Conservation (phyloP, 768 basidiomycete species). For the Pluteus cervinus region DNA sequence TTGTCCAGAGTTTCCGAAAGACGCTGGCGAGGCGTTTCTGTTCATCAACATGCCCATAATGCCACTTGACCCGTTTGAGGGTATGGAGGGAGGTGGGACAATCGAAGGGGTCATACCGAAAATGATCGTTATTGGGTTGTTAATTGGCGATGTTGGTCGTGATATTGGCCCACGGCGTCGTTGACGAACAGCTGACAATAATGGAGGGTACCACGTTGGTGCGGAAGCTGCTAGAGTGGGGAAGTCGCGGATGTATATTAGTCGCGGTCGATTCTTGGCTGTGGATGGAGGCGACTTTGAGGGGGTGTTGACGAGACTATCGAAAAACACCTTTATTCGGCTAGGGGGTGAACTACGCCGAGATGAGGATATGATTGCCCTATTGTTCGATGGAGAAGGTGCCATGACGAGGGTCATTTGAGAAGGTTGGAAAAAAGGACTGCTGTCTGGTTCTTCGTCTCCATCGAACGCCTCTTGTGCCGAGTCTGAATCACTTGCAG, state of each 20-base stretch:
- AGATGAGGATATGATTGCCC: constrained; percentile 33
- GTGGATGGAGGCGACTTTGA: constrained; percentile 24
- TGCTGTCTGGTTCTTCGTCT: constrained; percentile 34
- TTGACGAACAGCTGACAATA: constrained; percentile 73
- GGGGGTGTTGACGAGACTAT: constrained; percentile 65
- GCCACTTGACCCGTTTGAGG: constrained; percentile 23
- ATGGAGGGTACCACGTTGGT: constrained; percentile 72
- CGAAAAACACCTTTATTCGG: constrained; percentile 68
- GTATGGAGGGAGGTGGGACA: constrained; percentile 34
- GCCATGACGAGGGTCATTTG: constrained; percentile 39
- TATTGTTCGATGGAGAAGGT: constrained; percentile 29
- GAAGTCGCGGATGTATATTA: constrained; percentile 83
- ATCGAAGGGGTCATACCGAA: constrained; percentile 84
- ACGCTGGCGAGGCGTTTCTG: constrained; percentile 25
- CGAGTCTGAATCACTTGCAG: constrained; percentile 16
- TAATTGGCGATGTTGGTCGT: constrained; percentile 51
- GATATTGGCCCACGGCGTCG: constrained; percentile 63
- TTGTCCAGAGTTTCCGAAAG: too few relatives aligned
- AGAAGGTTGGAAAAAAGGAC: constrained; percentile 25
- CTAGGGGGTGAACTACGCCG: constrained; percentile 43
- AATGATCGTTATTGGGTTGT: constrained; percentile 74
- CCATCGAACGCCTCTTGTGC: constrained; percentile 35
- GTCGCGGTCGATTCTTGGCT: constrained; percentile 45
- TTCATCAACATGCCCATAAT: constrained; percentile 42
- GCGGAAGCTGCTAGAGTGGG: constrained; percentile 68